These are phyloP conservation scores for Tagetes erecta DNA, from an alignment of 129 eudicot species.

Conservation along the genomic window DNA sequence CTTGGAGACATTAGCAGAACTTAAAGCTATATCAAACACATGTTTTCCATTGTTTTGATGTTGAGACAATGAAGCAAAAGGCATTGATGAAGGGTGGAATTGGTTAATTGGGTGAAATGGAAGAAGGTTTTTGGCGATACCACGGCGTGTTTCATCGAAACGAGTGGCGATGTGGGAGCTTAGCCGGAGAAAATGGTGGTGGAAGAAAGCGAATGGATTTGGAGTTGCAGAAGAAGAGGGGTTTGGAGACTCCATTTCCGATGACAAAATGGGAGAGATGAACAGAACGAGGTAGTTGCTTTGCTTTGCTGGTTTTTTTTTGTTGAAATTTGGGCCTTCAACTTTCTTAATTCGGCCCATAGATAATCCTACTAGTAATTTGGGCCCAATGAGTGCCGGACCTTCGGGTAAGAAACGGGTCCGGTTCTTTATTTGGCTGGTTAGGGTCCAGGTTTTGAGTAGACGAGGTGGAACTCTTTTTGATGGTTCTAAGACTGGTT, in stretches of 20 bases:
- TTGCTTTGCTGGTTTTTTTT: background rate
- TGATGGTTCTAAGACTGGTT: too few species aligned
- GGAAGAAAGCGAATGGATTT: conserved; percentile 68
- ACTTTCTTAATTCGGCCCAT: conserved; percentile 24
- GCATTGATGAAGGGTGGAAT: conserved; percentile 28
- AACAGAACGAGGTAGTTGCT: conserved; percentile 1
- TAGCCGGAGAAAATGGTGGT: conserved; percentile 58
- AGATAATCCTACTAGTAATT: background rate
- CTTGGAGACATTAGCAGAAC: conserved; percentile 58
- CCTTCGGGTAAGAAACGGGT: too few species aligned
- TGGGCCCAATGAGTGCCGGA: background rate
- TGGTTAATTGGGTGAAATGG: conserved; percentile 20
- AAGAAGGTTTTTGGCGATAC: conserved; percentile 36
- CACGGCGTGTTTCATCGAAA: conserved; percentile 47
- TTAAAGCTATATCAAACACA: conserved; percentile 45
- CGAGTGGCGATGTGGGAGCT: conserved; percentile 53
- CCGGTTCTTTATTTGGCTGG: too few species aligned
- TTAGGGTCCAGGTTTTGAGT: too few species aligned
- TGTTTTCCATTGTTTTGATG: conserved; percentile 43
- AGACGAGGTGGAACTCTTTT: too few species aligned
- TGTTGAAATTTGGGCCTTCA: conserved; percentile 17
- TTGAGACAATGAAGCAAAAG: conserved; percentile 71
- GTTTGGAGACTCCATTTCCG: conserved; percentile 54
- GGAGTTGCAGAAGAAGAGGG: conserved; percentile 45
- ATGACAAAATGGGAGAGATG: conserved; percentile 12